These are phyloP conservation scores for Debaryomycetaceae sp. DNA, from an alignment of 1,139 yeast genomes.

Conservation along the genomic window DNA sequence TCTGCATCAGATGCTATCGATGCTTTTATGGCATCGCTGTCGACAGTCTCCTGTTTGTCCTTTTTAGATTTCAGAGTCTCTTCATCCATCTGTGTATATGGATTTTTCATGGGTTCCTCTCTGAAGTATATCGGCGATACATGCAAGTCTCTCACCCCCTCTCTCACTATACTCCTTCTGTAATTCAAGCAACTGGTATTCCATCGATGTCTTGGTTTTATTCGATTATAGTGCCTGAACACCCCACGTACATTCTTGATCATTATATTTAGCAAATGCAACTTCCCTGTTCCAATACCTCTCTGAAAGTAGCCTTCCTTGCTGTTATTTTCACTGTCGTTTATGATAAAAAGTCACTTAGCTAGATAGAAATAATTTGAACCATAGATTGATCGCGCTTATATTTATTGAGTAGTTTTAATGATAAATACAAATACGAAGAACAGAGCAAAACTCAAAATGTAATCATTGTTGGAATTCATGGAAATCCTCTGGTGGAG, in stretches of 20 bases:
- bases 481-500: not conserved
- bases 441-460: not conserved
- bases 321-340: too few relatives aligned
- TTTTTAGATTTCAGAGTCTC: not conserved
- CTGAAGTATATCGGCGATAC: not conserved
- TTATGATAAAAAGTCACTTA: not conserved
- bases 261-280: not conserved
- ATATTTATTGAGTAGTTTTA: too few relatives aligned
- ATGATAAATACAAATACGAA: not conserved
- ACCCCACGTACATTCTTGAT: not conserved
- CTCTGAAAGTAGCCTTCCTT: too few relatives aligned
- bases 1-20: constrained; percentile 3
- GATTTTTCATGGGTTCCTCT: not conserved
- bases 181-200: not conserved
- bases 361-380: not conserved
- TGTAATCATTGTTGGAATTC: not conserved
- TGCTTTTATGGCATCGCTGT: not conserved
- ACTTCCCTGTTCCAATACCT: not conserved
- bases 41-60: not conserved
- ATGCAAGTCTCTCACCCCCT: not conserved
- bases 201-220: not conserved
- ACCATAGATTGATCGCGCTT: not conserved
- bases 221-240: not conserved
- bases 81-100: not conserved
- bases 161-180: not conserved